Evolutionary conservation across 805 yeast genomes (phyloP).

Genomic region (Kazachstania bromeliacearum): DNA sequence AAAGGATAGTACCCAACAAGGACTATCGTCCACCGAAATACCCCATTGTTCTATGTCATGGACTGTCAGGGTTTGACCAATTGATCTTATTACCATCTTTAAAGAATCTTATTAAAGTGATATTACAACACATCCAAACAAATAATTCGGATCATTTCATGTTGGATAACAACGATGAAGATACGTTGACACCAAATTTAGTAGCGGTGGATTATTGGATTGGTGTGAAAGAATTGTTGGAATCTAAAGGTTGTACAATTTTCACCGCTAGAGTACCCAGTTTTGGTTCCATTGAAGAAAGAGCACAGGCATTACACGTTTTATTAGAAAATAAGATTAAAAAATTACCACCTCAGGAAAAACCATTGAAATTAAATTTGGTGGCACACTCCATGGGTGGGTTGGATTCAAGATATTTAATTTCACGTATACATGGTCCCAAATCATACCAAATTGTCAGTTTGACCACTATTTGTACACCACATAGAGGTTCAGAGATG

Average conservation of each 20-base stretch:
- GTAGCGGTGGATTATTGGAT: constrained; percentile 61
- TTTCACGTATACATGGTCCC: constrained; percentile 38
- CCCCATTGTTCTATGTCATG: constrained; percentile 81
- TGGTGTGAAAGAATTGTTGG: constrained; percentile 60
- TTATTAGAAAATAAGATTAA: constrained; percentile 34
- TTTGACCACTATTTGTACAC: constrained; percentile 78
- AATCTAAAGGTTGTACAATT: constrained; percentile 55
- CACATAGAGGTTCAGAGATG: constrained; percentile 78
- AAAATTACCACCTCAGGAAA: constrained; percentile 11
- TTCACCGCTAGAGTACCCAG: constrained; percentile 74
- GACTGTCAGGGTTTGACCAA: constrained; percentile 72
- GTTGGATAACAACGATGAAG: constrained; percentile 9
- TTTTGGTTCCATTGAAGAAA: constrained; percentile 59
- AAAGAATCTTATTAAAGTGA: constrained; percentile 21
- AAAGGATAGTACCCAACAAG: background rate
- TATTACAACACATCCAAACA: constrained; percentile 12
- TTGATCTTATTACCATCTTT: constrained; percentile 37
- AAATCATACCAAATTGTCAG: constrained; percentile 53
- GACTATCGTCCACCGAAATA: constrained; percentile 41
- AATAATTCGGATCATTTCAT: constrained; percentile 17
- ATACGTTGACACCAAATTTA: constrained; percentile 10
- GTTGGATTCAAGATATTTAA: constrained; percentile 68
- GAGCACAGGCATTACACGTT: constrained; percentile 51
- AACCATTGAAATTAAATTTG: constrained; percentile 50
- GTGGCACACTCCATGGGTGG: constrained; percentile 96